phyloP scores from a whole-genome alignment of 1,139 yeast species.

The Zygosaccharomyces sapae region DNA sequence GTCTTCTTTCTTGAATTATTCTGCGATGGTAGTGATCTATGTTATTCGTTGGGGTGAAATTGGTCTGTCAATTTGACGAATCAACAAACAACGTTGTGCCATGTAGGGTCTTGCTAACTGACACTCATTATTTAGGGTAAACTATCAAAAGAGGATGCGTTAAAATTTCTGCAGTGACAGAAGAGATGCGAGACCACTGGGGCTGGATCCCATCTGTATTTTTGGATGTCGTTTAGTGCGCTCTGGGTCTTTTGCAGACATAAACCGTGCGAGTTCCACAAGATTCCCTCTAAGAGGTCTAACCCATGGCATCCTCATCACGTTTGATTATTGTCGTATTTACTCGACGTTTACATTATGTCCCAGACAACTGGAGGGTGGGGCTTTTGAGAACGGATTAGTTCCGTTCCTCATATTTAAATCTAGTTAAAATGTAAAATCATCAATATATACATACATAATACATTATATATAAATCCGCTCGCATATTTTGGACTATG shows the following conservation, averaged over 20 bases:
- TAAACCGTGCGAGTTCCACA: constrained; percentile 20
- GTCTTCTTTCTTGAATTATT: constrained; percentile 1
- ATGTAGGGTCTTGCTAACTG: too few relatives aligned
- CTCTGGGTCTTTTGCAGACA: constrained; percentile 23
- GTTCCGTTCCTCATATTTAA: constrained; percentile 1
- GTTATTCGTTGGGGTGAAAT: not conserved
- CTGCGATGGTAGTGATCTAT: not conserved
- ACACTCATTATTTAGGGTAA: not conserved
- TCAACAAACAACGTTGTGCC: not conserved
- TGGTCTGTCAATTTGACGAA: constrained; percentile 1
- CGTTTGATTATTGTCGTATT: constrained; percentile 17
- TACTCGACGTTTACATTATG: constrained; percentile 19
- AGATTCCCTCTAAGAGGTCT: constrained; percentile 24
- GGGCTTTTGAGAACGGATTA: not conserved
- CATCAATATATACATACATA: not conserved
- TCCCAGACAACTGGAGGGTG: constrained; percentile 24
- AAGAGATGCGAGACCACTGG: constrained; percentile 15
- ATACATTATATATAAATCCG: not conserved
- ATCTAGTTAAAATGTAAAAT: not conserved
- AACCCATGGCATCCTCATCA: constrained; percentile 17
- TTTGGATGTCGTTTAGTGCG: constrained; percentile 18
- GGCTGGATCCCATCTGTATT: constrained; percentile 8
- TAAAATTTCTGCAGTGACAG: constrained; percentile 11
- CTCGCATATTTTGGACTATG: not conserved
- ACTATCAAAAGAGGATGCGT: constrained; percentile 10